Base-by-base conservation (phyloP, 108 stramenopile genomes). In the Skeletonema potamos region DNA sequence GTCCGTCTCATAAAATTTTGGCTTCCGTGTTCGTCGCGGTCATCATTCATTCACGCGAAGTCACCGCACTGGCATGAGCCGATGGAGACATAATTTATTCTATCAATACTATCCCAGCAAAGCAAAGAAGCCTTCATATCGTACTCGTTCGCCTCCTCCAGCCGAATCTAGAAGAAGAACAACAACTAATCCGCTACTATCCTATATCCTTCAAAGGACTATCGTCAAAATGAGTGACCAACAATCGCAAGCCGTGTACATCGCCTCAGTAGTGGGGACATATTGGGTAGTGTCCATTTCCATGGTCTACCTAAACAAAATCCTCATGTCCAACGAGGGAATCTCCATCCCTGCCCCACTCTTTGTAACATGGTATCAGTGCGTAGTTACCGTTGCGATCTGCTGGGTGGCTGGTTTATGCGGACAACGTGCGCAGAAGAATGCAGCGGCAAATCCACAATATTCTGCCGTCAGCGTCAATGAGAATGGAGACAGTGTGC, bases 331-430 rank as follows among this genome's bases (percentile, higher is more conserved):
- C 51, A 91, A 76, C 57, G 77, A 89, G 2, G 91, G 78, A 5
- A 66, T 92, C 27, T 89, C 88, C 65, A 91, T 96, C 62, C 79
- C 91, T 1, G 95, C 93, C 8, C 97, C 97, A 6, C 84, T 98
- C n/a, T 96, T 97, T 68, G 84, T 98, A 15, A 98, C 97, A 2
- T 98, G 97, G 97, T 98, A 82, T 70, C 97, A 96, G 75, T 98
- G 97, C 79, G 66, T 98, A 56, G 72, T 96, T 6, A 97, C 97
- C 22, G 86, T 82, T 18, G 30, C 84, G 24, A 93, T 98, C 55
- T 96, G 94, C 78, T 93, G 82, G 79, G 57, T 81, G 6, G 90
- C 92, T 34, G 96, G 97, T 29, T 43, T 59, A 44, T 63, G 85
- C 68, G 87, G 92, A 61, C 68, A 87, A 44, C 58, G 82, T 61